Evolutionary conservation across 495 filamentous ascomycete species (phyloP), one percentile per base, ranked within the genome.

Genomic region (Penicillium bialowiezense): DNA sequence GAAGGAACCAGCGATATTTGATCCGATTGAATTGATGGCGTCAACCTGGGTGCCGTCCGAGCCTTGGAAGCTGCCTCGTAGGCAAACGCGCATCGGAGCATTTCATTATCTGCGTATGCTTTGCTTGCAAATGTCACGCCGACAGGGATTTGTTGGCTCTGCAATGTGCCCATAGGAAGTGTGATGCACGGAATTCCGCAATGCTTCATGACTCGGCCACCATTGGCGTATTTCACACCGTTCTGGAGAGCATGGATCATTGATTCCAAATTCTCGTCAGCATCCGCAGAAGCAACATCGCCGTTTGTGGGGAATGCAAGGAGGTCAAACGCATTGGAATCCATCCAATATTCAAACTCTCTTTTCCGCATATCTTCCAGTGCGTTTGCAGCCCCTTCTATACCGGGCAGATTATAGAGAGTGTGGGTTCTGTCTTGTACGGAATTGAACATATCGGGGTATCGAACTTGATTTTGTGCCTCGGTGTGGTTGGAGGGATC

Each of bases 11-110:
- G 14, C 34, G 34, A 14, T 26, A 15, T 41, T 6, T 41, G 39
- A 29, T 41, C 32, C 24, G 48, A 28, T 9, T 17, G 29, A n/a
- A 43, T 19, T 3, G 40, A 15, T n/a, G 39, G 33, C 8, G 39
- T 50, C 31, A 42, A 43, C 2, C 7, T 13, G 5, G 40, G 48
- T 13, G 20, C 7, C 1, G 38, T 34, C n/a, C 48, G 48, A 26
- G 21, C 31, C 12, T 17, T 28, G 36, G 18, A 33, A 33, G 48
- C 48, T 29, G 29, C 31, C 31, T 47, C 19, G 71, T 76, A 36
- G 75, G 72, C 14, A 77, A 48, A 50, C n/a, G 46, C 55, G 21
- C 45, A 51, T 28, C 39, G 18, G 13, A 58, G 37, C 8, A 58
- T 37, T 32, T 48, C 24, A 17, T 47, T 51, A 38, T 54, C 55